Percentiles rank a stretch among this genome's conserved stretches.
Conservation (phyloP, 371 early-diverging fungal species). For the Mortierella sp. region DNA sequence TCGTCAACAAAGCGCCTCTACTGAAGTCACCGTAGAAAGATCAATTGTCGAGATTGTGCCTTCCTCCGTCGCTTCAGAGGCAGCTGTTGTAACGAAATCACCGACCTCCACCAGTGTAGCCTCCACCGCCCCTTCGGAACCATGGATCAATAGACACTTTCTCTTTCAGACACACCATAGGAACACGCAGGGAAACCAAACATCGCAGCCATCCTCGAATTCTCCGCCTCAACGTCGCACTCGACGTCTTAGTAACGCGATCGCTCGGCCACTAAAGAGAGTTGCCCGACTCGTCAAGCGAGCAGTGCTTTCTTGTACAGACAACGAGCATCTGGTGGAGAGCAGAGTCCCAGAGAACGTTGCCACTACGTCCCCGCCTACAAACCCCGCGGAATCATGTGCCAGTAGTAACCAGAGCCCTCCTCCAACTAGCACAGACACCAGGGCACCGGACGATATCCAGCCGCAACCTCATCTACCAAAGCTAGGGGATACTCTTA, state of each 20-base stretch:
- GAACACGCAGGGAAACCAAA: background rate
- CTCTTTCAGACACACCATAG: constrained; percentile 40
- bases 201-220: background rate
- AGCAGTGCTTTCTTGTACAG: background rate
- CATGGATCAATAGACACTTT: constrained; percentile 23
- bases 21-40: background rate
- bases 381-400: background rate
- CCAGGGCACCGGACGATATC: background rate
- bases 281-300: background rate
- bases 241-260: background rate
- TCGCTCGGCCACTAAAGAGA: constrained; percentile 6
- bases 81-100: constrained; percentile 6
- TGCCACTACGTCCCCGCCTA: background rate
- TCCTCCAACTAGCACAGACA: background rate
- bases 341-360: background rate
- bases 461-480: background rate
- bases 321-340: too few relatives aligned
- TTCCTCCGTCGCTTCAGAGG: background rate
- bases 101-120: background rate
- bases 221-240: background rate
- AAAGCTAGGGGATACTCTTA: background rate
- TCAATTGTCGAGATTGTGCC: background rate
- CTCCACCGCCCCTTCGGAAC: constrained; percentile 1
- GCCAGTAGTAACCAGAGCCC: constrained; percentile 1
- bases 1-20: constrained; percentile 11